A percentile compares a stretch with the other conserved stretches of the same genome.
Conservation (phyloP, 108 stramenopile genomes). For the Pseudonitzschia delicatissima region DNA sequence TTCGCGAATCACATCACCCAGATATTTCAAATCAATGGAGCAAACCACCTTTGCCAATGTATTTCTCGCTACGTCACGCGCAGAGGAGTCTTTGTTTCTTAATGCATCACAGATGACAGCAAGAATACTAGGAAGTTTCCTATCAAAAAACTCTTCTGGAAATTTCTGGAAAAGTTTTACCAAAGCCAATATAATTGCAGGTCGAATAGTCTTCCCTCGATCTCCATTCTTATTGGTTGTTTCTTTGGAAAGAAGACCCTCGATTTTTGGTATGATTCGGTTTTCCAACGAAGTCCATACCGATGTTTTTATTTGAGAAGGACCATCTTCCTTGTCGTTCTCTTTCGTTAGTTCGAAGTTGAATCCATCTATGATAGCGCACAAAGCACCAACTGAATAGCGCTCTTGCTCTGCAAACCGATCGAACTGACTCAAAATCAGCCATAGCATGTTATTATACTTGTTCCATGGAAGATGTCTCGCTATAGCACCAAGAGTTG, state of each 20-base stretch:
- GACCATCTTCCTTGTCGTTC: not conserved
- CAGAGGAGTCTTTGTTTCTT: slow-evolving; percentile 78
- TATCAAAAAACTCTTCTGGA: slow-evolving; percentile 61
- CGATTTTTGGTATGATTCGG: slow-evolving; percentile 77
- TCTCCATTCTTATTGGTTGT: slow-evolving; percentile 64
- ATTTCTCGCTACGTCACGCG: slow-evolving; percentile 80
- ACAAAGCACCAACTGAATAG: slow-evolving; percentile 69
- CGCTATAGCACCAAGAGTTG: slow-evolving; percentile 73
- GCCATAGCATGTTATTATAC: slow-evolving; percentile 65
- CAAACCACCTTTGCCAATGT: slow-evolving; percentile 83
- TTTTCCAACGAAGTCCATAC: slow-evolving; percentile 77
- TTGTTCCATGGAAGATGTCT: slow-evolving; percentile 83
- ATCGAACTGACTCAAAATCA: slow-evolving; percentile 60
- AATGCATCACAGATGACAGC: slow-evolving; percentile 84
- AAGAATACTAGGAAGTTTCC: slow-evolving; percentile 75
- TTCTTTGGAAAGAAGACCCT: slow-evolving; percentile 71
- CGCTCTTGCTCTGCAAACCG: slow-evolving; percentile 77
- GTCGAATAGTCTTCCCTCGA: slow-evolving; percentile 67
- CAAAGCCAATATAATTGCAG: slow-evolving; percentile 86
- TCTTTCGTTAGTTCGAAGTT: slow-evolving; percentile 64
- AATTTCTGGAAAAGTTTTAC: slow-evolving; percentile 89
- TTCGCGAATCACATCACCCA: slow-evolving; percentile 78
- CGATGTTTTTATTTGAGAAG: slow-evolving; percentile 28
- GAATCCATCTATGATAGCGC: slow-evolving; percentile 80
- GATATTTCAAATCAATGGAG: slow-evolving; percentile 69